phyloP scores from a whole-genome alignment of 306 rosid genomes.

The Cicer cuneatum region DNA sequence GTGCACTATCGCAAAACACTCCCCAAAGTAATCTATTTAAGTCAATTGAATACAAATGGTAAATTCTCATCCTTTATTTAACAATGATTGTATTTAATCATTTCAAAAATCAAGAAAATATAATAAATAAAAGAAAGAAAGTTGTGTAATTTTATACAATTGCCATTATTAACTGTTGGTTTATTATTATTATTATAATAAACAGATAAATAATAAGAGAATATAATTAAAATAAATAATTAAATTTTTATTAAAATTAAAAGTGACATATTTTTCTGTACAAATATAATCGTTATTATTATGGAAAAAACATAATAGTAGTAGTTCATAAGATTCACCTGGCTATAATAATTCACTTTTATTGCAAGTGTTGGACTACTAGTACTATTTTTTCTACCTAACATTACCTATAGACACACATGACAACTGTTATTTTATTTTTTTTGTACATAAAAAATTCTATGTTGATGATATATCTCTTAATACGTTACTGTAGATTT shows the following conservation, averaged over 20 bases:
- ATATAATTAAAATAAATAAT: too few species aligned
- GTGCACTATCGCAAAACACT: constrained; percentile 33
- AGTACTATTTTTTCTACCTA: background rate
- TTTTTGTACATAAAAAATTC: constrained; percentile 15
- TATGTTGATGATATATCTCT: constrained; percentile 23
- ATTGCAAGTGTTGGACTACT: constrained; percentile 17
- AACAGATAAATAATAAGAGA: too few species aligned
- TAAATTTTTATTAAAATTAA: too few species aligned
- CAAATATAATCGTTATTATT: too few species aligned
- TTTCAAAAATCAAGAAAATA: too few species aligned
- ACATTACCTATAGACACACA: background rate
- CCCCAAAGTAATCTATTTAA: constrained; percentile 20
- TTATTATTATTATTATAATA: too few species aligned
- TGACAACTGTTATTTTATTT: background rate
- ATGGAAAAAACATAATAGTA: too few species aligned
- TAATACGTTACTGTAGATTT: background rate
- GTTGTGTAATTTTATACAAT: too few species aligned
- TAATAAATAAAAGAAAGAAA: too few species aligned
- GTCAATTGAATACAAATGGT: background rate
- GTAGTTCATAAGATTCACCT: background rate
- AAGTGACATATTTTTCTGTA: too few species aligned
- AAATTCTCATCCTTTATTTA: background rate
- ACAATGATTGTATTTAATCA: too few species aligned
- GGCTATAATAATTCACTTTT: constrained; percentile 3
- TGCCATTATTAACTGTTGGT: too few species aligned